Conservation (phyloP, 371 early-diverging fungal genomes). For the Cladochytrium tenue region DNA sequence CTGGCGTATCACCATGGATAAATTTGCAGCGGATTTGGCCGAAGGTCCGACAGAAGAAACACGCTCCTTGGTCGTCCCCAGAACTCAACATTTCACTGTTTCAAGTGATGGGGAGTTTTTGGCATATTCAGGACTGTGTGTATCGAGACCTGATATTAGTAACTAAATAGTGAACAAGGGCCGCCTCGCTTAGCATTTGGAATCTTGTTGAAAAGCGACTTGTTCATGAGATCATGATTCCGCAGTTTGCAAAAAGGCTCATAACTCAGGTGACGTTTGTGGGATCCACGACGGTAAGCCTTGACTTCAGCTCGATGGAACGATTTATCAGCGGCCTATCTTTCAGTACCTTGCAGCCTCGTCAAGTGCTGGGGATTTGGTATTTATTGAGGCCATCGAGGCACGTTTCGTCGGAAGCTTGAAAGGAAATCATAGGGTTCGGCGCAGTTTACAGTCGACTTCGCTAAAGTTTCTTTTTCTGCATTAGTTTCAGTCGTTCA, state of each 20-base stretch:
- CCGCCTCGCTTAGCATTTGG: slow-evolving; percentile 44
- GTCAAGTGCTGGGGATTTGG: slow-evolving; percentile 37
- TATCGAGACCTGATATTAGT: background rate
- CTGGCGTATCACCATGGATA: slow-evolving; percentile 46
- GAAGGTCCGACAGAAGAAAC: slow-evolving; percentile 9
- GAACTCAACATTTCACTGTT: slow-evolving; percentile 26
- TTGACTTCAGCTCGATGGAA: slow-evolving; percentile 4
- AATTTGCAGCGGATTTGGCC: slow-evolving; percentile 22
- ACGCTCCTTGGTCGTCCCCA: slow-evolving; percentile 13
- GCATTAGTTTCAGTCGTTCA: slow-evolving; percentile 42
- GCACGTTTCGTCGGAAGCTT: slow-evolving; percentile 45
- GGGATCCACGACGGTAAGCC: slow-evolving; percentile 33
- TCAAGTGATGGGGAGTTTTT: slow-evolving; percentile 41
- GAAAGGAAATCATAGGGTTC: slow-evolving; percentile 31
- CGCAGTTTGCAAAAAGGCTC: slow-evolving; percentile 27
- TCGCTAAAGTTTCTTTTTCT: slow-evolving; percentile 1
- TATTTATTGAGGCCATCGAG: slow-evolving; percentile 43
- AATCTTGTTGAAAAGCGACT: slow-evolving; percentile 43
- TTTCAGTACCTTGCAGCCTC: slow-evolving; percentile 42
- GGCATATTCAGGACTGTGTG: slow-evolving; percentile 44
- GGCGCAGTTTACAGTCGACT: background rate
- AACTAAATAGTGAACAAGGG: slow-evolving; percentile 14
- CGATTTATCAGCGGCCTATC: background rate
- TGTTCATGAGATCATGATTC: slow-evolving; percentile 48
- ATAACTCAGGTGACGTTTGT: slow-evolving; percentile 48